Evolutionary conservation across 306 rosid genomes (phyloP).

Genomic region (peach (Prunus persica)): DNA sequence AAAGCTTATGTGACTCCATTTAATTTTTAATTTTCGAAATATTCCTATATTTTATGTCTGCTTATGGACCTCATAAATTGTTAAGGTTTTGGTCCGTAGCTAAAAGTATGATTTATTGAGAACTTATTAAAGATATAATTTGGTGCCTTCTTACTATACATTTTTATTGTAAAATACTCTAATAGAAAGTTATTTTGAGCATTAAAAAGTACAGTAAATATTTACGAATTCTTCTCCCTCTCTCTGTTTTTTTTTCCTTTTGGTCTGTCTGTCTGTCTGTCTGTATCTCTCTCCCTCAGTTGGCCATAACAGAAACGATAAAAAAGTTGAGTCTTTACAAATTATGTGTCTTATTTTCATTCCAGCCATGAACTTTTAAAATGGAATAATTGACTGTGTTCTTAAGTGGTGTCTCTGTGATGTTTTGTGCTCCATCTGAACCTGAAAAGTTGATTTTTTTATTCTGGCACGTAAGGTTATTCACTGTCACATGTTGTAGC

Average conservation of each 20-base stretch:
- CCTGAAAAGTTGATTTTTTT: neutral
- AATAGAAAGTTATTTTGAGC: too few relatives aligned
- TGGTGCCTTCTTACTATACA: neutral
- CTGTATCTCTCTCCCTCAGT: too few relatives aligned
- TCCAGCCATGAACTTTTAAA: neutral
- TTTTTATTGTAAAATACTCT: too few relatives aligned
- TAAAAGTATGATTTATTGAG: neutral
- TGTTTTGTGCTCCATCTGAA: neutral
- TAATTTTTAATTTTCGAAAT: neutral
- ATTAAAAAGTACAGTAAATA: too few relatives aligned
- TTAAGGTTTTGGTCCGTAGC: neutral
- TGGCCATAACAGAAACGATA: too few relatives aligned
- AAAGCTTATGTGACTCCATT: neutral
- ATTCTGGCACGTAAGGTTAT: neutral
- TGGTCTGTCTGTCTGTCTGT: too few relatives aligned
- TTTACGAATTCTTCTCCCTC: too few relatives aligned
- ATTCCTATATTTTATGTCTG: neutral
- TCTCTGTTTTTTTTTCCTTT: too few relatives aligned
- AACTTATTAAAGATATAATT: neutral
- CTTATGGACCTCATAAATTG: neutral
- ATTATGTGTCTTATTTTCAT: neutral
- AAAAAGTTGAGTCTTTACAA: neutral
- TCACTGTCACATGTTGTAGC: neutral
- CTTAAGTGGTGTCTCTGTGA: neutral
- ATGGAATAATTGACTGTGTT: neutral